A percentile compares a stretch with the other conserved stretches of the same genome.
Conservation (phyloP, 1,284 basidiomycete species). For the Fistulinella staudtii region DNA sequence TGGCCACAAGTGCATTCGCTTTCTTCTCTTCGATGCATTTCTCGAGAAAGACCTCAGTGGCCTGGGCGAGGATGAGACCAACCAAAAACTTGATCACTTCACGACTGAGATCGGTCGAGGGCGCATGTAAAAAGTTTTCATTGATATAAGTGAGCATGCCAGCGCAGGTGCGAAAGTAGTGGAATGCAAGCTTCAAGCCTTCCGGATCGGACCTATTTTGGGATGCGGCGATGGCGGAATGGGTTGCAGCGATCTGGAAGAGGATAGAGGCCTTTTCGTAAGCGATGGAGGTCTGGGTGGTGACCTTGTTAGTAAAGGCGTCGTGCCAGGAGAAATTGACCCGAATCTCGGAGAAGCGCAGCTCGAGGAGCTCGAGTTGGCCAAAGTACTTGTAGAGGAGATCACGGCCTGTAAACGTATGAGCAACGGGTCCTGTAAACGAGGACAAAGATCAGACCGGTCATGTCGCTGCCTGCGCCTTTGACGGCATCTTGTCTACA, state of each 20-base stretch:
- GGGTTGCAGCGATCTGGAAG: slow-evolving; percentile 94
- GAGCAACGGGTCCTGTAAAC: not conserved
- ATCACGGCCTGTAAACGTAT: slow-evolving; percentile 66
- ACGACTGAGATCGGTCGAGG: slow-evolving; percentile 92
- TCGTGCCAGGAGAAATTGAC: slow-evolving; percentile 97
- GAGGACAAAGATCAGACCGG: slow-evolving; percentile 54
- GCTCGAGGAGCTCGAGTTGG: slow-evolving; percentile 94
- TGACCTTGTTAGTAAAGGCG: slow-evolving; percentile 91
- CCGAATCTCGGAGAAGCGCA: slow-evolving; percentile 94
- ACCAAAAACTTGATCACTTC: slow-evolving; percentile 94
- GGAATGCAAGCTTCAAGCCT: slow-evolving; percentile 92
- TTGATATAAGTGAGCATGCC: slow-evolving; percentile 99
- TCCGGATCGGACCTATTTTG: slow-evolving; percentile 87
- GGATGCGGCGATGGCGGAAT: slow-evolving; percentile 83
- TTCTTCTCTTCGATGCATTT: slow-evolving; percentile 93
- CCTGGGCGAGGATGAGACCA: slow-evolving; percentile 85
- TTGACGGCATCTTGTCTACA: slow-evolving; percentile 94
- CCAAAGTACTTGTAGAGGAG: slow-evolving; percentile 99
- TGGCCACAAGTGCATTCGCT: slow-evolving; percentile 71
- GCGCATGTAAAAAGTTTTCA: slow-evolving; percentile 98
- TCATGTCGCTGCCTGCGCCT: slow-evolving; percentile 91
- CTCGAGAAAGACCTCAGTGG: slow-evolving; percentile 95
- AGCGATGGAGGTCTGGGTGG: slow-evolving; percentile 93
- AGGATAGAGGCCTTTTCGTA: slow-evolving; percentile 98
- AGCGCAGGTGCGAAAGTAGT: slow-evolving; percentile 88